A percentile compares a stretch with the other conserved stretches of the same genome.
These are phyloP conservation scores for Meyerozyma guilliermondii DNA, from an alignment of 1,139 yeast genomes.

Conservation along the genomic window DNA sequence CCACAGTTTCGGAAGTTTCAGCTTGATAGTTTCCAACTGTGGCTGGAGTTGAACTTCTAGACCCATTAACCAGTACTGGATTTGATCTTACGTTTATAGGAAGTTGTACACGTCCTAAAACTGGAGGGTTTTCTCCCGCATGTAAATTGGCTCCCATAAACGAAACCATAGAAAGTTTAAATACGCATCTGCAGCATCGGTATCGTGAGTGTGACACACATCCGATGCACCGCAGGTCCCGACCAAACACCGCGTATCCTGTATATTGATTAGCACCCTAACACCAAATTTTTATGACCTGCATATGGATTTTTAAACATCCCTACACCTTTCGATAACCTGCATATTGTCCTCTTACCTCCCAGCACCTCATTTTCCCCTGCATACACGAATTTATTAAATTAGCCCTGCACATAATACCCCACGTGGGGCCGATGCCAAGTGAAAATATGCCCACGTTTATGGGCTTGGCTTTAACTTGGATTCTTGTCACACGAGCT, in stretches of 20 bases:
- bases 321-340: not conserved
- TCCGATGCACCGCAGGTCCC: too few species aligned
- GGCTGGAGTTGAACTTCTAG: not conserved
- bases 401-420: not conserved
- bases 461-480: not conserved
- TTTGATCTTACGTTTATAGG: slow-evolving; percentile 19
- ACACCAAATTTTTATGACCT: too few species aligned
- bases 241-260: too few species aligned
- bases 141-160: not conserved
- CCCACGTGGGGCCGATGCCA: slow-evolving; percentile 2
- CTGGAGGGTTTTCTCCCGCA: not conserved
- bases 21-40: not conserved
- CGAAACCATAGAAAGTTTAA: not conserved
- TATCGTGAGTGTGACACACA: too few species aligned
- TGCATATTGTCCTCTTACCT: not conserved
- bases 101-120: not conserved
- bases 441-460: slow-evolving; percentile 1
- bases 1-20: not conserved
- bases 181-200: too few species aligned
- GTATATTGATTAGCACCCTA: too few species aligned
- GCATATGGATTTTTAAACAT: too few species aligned
- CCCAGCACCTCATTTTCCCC: not conserved
- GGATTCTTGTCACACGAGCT: slow-evolving; percentile 1
- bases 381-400: not conserved
- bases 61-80: slow-evolving; percentile 4